These are phyloP conservation scores for Westerdykella aurantiaca DNA, from an alignment of 2,329 filamentous ascomycete species.

Conservation along the genomic window DNA sequence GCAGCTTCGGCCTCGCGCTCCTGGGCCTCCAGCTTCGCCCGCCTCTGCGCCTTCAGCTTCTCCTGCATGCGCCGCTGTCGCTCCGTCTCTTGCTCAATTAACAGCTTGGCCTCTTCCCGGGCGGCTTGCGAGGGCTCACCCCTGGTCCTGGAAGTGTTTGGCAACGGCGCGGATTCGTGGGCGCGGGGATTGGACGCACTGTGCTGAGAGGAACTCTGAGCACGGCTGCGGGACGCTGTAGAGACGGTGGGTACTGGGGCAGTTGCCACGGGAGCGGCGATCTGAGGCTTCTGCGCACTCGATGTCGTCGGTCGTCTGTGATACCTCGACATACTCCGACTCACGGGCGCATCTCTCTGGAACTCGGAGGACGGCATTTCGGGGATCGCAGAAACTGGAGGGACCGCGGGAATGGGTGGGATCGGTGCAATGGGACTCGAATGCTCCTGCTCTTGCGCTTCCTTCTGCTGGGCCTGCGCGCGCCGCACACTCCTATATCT, in stretches of 20 bases:
- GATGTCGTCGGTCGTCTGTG: constrained; percentile 30
- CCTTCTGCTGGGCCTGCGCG: constrained; percentile 13
- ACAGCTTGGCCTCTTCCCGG: constrained; percentile 28
- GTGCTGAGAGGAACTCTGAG: constrained; percentile 22
- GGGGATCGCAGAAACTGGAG: constrained; percentile 10
- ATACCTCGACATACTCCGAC: constrained; percentile 39
- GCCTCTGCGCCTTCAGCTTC: constrained; percentile 29
- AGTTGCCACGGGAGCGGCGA: constrained; percentile 6
- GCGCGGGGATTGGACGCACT: constrained; percentile 9
- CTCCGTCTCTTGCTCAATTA: constrained; percentile 29
- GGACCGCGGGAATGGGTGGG: constrained; percentile 22
- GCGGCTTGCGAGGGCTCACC: constrained; percentile 19
- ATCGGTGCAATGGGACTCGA: constrained; percentile 6
- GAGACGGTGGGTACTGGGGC: not conserved
- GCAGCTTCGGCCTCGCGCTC: constrained; percentile 23
- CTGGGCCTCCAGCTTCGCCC: constrained; percentile 21
- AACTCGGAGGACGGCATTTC: constrained; percentile 3
- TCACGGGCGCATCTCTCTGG: constrained; percentile 18
- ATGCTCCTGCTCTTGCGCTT: constrained; percentile 5
- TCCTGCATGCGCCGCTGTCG: constrained; percentile 26
- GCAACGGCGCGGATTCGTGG: constrained; percentile 23
- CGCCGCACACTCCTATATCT: constrained; percentile 55
- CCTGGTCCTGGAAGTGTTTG: constrained; percentile 20
- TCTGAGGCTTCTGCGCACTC: constrained; percentile 17
- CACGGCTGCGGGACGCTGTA: constrained; percentile 17